Conservation (phyloP, 2,329 filamentous ascomycete genomes). For the Aspergillus intermedius region DNA sequence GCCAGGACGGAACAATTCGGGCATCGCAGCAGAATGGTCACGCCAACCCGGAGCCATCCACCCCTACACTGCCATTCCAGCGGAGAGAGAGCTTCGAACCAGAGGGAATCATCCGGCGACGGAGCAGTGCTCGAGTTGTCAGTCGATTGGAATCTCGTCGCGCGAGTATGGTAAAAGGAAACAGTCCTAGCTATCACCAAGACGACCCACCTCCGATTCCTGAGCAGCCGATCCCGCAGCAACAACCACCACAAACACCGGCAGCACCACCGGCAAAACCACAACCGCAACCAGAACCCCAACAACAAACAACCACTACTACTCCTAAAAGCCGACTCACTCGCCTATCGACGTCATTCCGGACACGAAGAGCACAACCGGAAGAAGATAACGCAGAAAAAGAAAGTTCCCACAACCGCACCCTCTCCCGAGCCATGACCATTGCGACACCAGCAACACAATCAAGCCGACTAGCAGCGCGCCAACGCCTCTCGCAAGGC, state of each 20-base stretch:
- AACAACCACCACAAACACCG: slow-evolving; percentile 5
- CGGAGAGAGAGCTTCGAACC: slow-evolving; percentile 35
- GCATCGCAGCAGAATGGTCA: slow-evolving; percentile 17
- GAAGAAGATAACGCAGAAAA: slow-evolving; percentile 32
- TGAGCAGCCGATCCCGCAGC: slow-evolving; percentile 7
- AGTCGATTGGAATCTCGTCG: slow-evolving; percentile 36
- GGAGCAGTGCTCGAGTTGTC: slow-evolving; percentile 21
- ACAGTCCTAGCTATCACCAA: slow-evolving; percentile 6
- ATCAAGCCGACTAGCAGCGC: slow-evolving; percentile 22
- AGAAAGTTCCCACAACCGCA: slow-evolving; percentile 26
- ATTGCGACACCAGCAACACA: slow-evolving; percentile 22
- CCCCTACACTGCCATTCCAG: slow-evolving; percentile 27
- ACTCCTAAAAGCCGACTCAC: slow-evolving; percentile 28
- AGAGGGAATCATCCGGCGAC: slow-evolving; percentile 22
- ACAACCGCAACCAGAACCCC: background rate
- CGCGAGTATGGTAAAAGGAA: slow-evolving; percentile 28
- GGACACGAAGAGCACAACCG: slow-evolving; percentile 29
- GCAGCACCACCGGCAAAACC: slow-evolving; percentile 2
- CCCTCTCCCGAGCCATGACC: slow-evolving; percentile 39
- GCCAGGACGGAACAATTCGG: slow-evolving; percentile 19
- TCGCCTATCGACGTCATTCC: slow-evolving; percentile 35
- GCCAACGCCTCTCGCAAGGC: slow-evolving; percentile 28
- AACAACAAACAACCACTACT: slow-evolving; percentile 5
- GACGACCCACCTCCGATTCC: slow-evolving; percentile 16
- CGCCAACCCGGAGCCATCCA: slow-evolving; percentile 17